Conservation (phyloP, 768 basidiomycete species). For the Cystobasidium ongulense region DNA sequence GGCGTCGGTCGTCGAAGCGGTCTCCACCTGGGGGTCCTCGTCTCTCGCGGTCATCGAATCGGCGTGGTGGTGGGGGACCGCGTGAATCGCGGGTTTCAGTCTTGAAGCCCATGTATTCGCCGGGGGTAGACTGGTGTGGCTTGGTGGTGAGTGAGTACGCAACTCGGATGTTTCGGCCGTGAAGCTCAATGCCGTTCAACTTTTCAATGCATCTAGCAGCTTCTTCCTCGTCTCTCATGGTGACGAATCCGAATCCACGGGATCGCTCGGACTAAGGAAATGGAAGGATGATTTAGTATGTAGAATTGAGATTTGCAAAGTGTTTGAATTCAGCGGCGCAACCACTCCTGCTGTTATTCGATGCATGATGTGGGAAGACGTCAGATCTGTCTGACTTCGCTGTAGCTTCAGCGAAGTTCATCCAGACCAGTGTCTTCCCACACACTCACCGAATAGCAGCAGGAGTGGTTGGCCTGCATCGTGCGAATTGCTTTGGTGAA, state of each 20-base stretch:
- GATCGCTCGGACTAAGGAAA: constrained; percentile 69
- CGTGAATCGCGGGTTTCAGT: not conserved
- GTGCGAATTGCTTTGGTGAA: not conserved
- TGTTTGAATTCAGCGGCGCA: too few species aligned
- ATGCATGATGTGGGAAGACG: too few species aligned
- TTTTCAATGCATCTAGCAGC: constrained; percentile 78
- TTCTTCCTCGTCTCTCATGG: constrained; percentile 81
- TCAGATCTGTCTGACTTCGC: too few species aligned
- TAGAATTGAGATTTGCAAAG: too few species aligned
- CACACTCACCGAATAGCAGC: too few species aligned
- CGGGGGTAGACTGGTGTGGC: constrained; percentile 91
- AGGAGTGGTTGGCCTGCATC: not conserved
- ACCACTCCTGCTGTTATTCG: too few species aligned
- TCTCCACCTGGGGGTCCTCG: constrained; percentile 43
- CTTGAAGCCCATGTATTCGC: constrained; percentile 54
- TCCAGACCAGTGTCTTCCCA: too few species aligned
- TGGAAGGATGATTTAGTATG: not conserved
- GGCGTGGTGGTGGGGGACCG: constrained; percentile 18
- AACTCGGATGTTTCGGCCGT: constrained; percentile 90
- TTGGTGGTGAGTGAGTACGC: constrained; percentile 91
- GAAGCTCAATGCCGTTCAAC: constrained; percentile 85
- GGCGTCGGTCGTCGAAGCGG: constrained; percentile 30
- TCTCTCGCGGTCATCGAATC: constrained; percentile 44
- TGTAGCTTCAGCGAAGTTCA: too few species aligned
- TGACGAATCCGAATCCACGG: constrained; percentile 95